A percentile compares a stretch with the other conserved stretches of the same genome.
Evolutionary conservation across 2,329 filamentous ascomycete genomes (phyloP).

Genomic region (Aphanocladium album): DNA sequence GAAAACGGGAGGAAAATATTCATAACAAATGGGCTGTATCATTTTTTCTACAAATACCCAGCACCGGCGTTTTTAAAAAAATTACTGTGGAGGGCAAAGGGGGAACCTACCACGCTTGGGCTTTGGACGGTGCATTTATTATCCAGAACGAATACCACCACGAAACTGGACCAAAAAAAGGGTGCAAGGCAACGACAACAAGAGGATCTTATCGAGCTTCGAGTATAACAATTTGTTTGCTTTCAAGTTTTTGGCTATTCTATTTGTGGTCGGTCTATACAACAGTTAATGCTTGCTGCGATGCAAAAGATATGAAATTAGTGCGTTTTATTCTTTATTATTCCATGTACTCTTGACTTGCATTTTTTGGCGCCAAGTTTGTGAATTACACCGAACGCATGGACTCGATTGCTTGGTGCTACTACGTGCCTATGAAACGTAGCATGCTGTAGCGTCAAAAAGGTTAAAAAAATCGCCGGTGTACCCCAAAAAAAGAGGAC

Average conservation of each 20-base stretch:
- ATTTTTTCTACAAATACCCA: slow-evolving; percentile 11
- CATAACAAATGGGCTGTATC: slow-evolving; percentile 10
- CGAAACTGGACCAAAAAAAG: neutral
- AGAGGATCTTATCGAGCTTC: neutral
- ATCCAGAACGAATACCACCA: neutral
- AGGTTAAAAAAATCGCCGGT: neutral
- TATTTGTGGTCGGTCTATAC: neutral
- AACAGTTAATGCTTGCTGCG: neutral
- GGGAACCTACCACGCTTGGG: neutral
- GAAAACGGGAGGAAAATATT: neutral
- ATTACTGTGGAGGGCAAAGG: neutral
- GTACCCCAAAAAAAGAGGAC: neutral
- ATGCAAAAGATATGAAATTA: neutral
- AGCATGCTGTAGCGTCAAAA: neutral
- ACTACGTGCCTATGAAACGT: neutral
- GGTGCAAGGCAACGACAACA: neutral
- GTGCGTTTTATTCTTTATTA: neutral
- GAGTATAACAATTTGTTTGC: neutral
- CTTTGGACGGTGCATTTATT: neutral
- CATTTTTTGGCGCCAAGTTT: neutral
- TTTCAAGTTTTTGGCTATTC: neutral
- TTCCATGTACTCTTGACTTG: neutral
- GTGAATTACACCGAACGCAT: neutral
- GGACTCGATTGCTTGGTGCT: neutral
- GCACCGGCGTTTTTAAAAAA: slow-evolving; percentile 2